Evolutionary conservation across 2,329 filamentous ascomycete species (phyloP).

Genomic region (Hymenoscyphus fraxineus): DNA sequence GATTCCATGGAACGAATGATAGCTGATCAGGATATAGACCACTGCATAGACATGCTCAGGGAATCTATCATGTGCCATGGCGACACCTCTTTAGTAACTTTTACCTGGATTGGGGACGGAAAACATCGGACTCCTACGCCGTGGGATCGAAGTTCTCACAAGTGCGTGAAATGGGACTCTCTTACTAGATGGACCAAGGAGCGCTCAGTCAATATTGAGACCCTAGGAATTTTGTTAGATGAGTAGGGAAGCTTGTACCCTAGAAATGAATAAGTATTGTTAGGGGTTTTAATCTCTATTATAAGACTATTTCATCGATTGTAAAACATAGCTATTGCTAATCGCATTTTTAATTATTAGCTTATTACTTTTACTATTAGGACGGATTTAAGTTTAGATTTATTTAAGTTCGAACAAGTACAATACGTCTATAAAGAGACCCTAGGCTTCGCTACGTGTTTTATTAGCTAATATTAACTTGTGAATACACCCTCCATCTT

Average conservation of each 20-base stretch:
- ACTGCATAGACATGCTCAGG: slow-evolving; percentile 1
- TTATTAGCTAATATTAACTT: background rate
- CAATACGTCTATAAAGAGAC: background rate
- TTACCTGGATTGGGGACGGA: background rate
- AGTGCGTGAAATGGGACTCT: slow-evolving; percentile 4
- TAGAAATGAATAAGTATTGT: background rate
- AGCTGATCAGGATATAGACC: background rate
- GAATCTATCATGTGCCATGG: slow-evolving; percentile 3
- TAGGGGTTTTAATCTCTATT: background rate
- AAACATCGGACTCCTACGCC: background rate
- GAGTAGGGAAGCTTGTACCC: background rate
- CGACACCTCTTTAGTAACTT: background rate
- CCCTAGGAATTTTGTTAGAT: background rate
- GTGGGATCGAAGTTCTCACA: background rate
- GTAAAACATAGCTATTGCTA: background rate
- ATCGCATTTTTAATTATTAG: too few relatives aligned
- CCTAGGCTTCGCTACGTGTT: background rate
- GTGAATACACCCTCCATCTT: background rate
- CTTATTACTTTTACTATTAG: too few relatives aligned
- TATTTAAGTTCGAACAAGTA: background rate
- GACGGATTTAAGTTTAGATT: background rate
- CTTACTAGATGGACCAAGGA: background rate
- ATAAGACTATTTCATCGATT: background rate
- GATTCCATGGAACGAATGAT: background rate
- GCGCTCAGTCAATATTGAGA: background rate